phyloP scores from a whole-genome alignment of 257 asterid genomes.

The Penstemon davidsonii region DNA sequence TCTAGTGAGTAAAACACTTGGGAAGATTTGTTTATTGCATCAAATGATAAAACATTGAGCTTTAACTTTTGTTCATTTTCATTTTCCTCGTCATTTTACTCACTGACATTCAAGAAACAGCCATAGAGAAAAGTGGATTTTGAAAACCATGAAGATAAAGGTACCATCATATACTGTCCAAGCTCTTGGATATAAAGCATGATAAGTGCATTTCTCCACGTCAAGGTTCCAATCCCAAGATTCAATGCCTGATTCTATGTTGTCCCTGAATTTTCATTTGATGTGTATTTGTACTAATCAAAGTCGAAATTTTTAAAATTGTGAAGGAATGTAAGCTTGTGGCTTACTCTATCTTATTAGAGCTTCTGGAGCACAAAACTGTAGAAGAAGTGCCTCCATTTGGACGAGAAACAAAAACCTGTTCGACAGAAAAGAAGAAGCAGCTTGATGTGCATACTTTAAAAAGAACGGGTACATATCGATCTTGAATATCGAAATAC shows the following conservation, averaged over 20 bases:
- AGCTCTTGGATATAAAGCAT: conserved; percentile 80
- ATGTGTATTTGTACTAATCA: not conserved
- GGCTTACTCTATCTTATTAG: conserved; percentile 46
- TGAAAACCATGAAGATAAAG: not conserved
- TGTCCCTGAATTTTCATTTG: conserved; percentile 39
- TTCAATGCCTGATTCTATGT: conserved; percentile 53
- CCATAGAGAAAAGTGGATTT: not conserved
- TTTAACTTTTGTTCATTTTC: too few relatives aligned
- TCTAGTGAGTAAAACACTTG: too few relatives aligned
- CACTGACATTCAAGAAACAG: not conserved
- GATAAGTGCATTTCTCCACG: conserved; percentile 60
- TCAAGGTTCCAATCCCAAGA: conserved; percentile 88
- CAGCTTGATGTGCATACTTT: not conserved
- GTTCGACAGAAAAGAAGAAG: conserved; percentile 3
- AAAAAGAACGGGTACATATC: not conserved
- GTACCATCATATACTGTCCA: conserved; percentile 82
- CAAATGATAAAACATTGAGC: too few relatives aligned
- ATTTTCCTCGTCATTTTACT: too few relatives aligned
- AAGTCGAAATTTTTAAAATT: not conserved
- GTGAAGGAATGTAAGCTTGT: not conserved
- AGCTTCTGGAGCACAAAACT: conserved; percentile 62
- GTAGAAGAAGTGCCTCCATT: conserved; percentile 53
- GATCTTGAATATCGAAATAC: conserved; percentile 24
- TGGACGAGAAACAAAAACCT: conserved; percentile 78
- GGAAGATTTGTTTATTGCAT: too few relatives aligned